phyloP scores from a whole-genome alignment of 1,284 basidiomycete species.

The Schizopora paradoxa region DNA sequence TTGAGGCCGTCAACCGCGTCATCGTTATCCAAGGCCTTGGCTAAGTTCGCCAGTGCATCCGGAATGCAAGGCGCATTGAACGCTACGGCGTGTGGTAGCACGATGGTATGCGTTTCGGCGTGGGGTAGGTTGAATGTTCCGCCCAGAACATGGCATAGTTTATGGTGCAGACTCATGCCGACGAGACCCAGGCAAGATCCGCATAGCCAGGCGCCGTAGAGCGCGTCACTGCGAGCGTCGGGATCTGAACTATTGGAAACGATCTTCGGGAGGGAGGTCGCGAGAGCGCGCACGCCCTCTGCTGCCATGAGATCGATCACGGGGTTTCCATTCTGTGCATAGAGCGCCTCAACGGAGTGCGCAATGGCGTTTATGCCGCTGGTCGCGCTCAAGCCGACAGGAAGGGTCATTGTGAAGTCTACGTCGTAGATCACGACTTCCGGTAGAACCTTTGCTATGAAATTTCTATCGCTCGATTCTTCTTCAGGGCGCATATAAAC shows the following conservation, averaged over 20 bases:
- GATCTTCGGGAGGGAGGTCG: slow-evolving; percentile 32
- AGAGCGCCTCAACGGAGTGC: slow-evolving; percentile 40
- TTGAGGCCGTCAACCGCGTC: slow-evolving; percentile 36
- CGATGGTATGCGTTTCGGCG: slow-evolving; percentile 42
- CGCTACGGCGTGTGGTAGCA: slow-evolving; percentile 39
- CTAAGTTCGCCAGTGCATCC: slow-evolving; percentile 33
- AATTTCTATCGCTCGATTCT: neutral
- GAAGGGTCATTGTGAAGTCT: slow-evolving; percentile 38
- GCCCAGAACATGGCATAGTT: slow-evolving; percentile 42
- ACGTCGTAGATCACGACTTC: slow-evolving; percentile 43
- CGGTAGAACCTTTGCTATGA: no score
- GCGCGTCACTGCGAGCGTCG: slow-evolving; percentile 35
- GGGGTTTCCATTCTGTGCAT: slow-evolving; percentile 37
- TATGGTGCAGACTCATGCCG: slow-evolving; percentile 42
- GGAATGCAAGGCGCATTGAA: slow-evolving; percentile 37
- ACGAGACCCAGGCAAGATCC: slow-evolving; percentile 36
- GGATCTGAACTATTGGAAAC: slow-evolving; percentile 27
- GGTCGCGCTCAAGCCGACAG: slow-evolving; percentile 35
- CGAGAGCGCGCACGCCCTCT: slow-evolving; percentile 35
- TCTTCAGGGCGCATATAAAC: neutral
- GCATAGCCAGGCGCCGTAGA: slow-evolving; percentile 40
- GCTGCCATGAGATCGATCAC: slow-evolving; percentile 37
- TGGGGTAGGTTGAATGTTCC: slow-evolving; percentile 42
- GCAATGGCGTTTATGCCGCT: slow-evolving; percentile 43
- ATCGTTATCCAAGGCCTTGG: slow-evolving; percentile 28